Base-by-base conservation (phyloP, 345 rosid genomes). In the Gossypium raimondii region DNA sequence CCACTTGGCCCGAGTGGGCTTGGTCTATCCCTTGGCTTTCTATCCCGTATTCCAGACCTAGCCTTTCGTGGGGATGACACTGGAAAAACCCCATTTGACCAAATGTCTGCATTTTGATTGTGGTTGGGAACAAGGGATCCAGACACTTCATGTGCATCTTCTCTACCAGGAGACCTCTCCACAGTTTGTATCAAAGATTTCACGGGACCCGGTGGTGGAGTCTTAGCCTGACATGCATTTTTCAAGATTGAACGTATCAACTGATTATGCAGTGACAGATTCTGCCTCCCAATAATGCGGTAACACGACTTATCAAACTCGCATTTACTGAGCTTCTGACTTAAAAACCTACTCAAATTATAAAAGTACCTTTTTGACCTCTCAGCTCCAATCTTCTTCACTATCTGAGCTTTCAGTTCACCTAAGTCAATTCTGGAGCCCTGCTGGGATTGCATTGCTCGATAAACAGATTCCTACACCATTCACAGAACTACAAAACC, bases 1-100 rank as follows among this genome's bases (percentile, higher is more conserved):
- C 97, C 98, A 75, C 89, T 93, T 76, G 86, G 92, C 66, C 99
- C 97, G 67, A 95, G 88, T 0, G 88, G 85, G 74, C 92, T 88
- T 60, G 96, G 90, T 83, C 90, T 83, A 76, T 91, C 96, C 86
- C 88, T 86, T 63, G 76, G 67, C 81, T 87, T 91, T 80, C 93
- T 77, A 44, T 85, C 90, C 66, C 89, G 89, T 53, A 78, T 81
- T 75, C 83, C 94, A 73, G 96, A 86, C 82, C 92, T 86, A 81
- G 81, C 81, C 82, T 87, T 91, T 55, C 88, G 84, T 2, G 92
- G 90, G 58, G 97, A 89, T 48, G 94, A 85, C 58, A 77, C 75
- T 22, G 91, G 85, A 81, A 89, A 82, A 84, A 87, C 84, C 61
- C 99, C 98, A 85, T 96, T 96, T 41, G 97, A 86, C 89, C 89